Base-by-base conservation (phyloP, 2,329 filamentous ascomycete genomes). In the Monosporascus sp. region DNA sequence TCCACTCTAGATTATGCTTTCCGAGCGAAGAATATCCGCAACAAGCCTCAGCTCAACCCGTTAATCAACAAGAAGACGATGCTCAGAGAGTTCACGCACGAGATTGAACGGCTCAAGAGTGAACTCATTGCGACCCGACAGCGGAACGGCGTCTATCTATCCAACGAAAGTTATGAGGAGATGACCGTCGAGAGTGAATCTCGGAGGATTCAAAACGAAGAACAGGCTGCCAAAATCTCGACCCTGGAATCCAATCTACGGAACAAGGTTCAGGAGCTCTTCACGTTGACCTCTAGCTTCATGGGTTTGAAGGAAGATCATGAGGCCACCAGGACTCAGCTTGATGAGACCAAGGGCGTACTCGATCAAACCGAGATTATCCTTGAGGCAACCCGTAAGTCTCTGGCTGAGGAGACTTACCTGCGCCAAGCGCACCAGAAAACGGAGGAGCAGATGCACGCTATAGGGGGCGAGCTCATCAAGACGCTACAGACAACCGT, bases 1-100 rank as follows among this genome's bases (percentile, higher is more conserved):
- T 97, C 94, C 0, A 99, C 95, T 0, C 80, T 99, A 2, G 94
- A 99, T 69, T 99, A 99, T 67, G 95, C 94, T 11, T 97, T 97
- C 73, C 84, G 94, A 47, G 94, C 94, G 17, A 99, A 99, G 77
- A 97, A 99, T 62, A 99, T 99, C 64, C 88, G 90, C 49, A 99
- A 99, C 72, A 97, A 97, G 72, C 95, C 94, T 1, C 94, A 99
- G 66, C 81, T 96, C 63, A 99, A 97, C 71, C 89, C 91, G 48
- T 83, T 90, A 66, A 84, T 97, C 59, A 92, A 90, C 59, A 99
- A 97, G 73, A 96, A 94, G 73, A 96, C 91, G 3, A 73, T 99
- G 14, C 79, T 99, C 11, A 87, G 83, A 55, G 94, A 99, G 60
- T 96, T 96, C 59, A 94, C 93, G 0, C 77, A 81, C 24, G 94